Percentiles rank a stretch among this genome's conserved stretches.
These are phyloP conservation scores for Phyllosticta citrichinensis DNA, from an alignment of 2,329 filamentous ascomycete genomes.

Conservation along the genomic window DNA sequence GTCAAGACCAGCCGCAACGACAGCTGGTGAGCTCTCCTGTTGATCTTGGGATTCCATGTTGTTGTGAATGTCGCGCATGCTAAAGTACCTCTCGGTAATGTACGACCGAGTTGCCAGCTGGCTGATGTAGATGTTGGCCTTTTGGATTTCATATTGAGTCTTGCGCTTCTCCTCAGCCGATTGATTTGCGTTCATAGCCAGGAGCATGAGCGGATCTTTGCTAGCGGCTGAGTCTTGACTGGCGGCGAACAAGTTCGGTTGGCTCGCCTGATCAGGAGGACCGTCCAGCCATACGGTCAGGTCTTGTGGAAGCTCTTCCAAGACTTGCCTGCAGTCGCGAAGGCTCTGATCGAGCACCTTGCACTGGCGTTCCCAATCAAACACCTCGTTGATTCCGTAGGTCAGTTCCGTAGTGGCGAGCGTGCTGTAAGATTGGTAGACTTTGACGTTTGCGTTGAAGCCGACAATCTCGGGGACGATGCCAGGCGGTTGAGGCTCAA, in stretches of 20 bases:
- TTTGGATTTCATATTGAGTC: constrained; percentile 80
- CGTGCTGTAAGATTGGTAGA: constrained; percentile 72
- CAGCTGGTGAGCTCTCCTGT: constrained; percentile 25
- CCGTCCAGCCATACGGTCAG: constrained; percentile 47
- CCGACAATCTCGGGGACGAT: constrained; percentile 62
- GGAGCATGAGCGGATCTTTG: constrained; percentile 15
- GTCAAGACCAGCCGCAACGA: constrained; percentile 28
- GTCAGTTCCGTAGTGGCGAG: constrained; percentile 72
- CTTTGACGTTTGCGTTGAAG: constrained; percentile 69
- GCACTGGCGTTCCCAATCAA: constrained; percentile 69
- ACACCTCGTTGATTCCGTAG: constrained; percentile 67
- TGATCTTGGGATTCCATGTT: constrained; percentile 35
- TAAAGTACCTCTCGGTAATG: constrained; percentile 78
- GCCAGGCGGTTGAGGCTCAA: constrained; percentile 59
- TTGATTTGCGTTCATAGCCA: constrained; percentile 14
- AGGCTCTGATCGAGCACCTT: constrained; percentile 62
- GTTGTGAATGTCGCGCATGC: constrained; percentile 56
- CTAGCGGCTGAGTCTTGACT: constrained; percentile 14
- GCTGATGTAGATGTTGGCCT: constrained; percentile 78
- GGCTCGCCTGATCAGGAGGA: constrained; percentile 18
- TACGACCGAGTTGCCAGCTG: constrained; percentile 74
- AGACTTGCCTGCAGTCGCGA: constrained; percentile 56
- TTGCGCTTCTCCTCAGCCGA: constrained; percentile 29
- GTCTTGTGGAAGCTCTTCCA: constrained; percentile 58
- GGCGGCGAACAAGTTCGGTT: constrained; percentile 13